Evolutionary conservation across 345 rosid genomes (phyloP).

Genomic region (Euphorbia pulcherrima): DNA sequence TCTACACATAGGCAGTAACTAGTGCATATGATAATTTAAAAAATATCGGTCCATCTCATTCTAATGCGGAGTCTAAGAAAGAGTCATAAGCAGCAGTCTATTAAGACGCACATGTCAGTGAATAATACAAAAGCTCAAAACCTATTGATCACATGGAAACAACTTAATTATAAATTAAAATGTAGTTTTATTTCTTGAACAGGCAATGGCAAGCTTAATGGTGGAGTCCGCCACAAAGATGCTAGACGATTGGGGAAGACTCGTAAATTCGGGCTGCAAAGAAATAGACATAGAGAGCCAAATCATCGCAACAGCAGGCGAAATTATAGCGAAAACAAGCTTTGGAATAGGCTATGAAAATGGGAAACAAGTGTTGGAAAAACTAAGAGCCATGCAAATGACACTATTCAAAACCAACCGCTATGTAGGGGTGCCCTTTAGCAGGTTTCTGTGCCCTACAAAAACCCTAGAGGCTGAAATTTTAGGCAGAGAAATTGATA

Average conservation of each 20-base stretch:
- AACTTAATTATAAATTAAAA: too few species aligned
- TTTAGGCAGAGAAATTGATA: constrained; percentile 73
- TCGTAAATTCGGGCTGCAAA: constrained; percentile 39
- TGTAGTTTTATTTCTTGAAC: too few species aligned
- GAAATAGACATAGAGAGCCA: constrained; percentile 73
- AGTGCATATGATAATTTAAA: too few species aligned
- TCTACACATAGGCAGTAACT: too few species aligned
- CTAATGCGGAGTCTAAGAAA: too few species aligned
- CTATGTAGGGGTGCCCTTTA: constrained; percentile 79
- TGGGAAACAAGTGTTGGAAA: constrained; percentile 54
- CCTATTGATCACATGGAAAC: too few species aligned
- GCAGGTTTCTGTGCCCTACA: constrained; percentile 45
- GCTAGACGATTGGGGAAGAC: constrained; percentile 60
- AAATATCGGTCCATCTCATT: too few species aligned
- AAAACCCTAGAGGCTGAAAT: constrained; percentile 47
- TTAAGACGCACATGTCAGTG: too few species aligned
- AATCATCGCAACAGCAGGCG: constrained; percentile 63
- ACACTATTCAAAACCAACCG: constrained; percentile 72
- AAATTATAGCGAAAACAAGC: constrained; percentile 80
- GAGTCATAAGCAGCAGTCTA: too few species aligned
- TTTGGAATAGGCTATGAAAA: constrained; percentile 61
- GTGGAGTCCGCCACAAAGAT: constrained; percentile 66
- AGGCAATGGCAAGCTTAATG: constrained; percentile 83
- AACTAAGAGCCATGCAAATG: constrained; percentile 67
- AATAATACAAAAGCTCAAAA: too few species aligned